Evolutionary conservation across 1,284 basidiomycete species (phyloP).

Genomic region (Caloboletus firmus): DNA sequence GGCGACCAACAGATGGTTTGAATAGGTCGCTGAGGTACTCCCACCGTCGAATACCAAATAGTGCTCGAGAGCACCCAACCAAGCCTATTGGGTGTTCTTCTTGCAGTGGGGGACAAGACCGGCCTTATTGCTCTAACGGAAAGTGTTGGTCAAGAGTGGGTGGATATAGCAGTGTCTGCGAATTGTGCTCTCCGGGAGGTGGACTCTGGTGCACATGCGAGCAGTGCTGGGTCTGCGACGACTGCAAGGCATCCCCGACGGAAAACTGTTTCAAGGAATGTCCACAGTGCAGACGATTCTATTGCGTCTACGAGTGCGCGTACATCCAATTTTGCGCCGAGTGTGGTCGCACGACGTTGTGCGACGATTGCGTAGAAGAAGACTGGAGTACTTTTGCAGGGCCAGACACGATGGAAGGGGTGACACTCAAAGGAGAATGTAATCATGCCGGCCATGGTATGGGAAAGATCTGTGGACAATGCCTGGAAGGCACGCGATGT

Average conservation of each 20-base stretch:
- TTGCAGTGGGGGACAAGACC: conserved; percentile 9
- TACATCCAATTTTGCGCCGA: conserved; percentile 24
- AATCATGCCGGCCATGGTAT: conserved; percentile 3
- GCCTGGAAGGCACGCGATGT: conserved; percentile 12
- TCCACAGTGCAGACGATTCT: conserved; percentile 17
- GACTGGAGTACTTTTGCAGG: conserved; percentile 8
- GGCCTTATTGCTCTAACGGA: conserved; percentile 15
- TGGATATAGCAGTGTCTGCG: conserved; percentile 15
- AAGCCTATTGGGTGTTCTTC: conserved; percentile 15
- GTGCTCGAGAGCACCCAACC: conserved; percentile 14
- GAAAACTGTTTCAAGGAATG: conserved; percentile 15
- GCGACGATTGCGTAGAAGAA: conserved; percentile 27
- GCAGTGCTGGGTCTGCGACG: conserved; percentile 24
- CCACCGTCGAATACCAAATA: neutral
- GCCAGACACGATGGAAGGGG: conserved; percentile 11
- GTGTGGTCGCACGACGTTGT: conserved; percentile 21
- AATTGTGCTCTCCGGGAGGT: conserved; percentile 16
- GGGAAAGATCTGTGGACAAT: conserved; percentile 15
- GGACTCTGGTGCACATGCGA: conserved; percentile 26
- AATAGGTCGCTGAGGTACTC: neutral
- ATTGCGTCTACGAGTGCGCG: conserved; percentile 19
- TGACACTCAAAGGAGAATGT: conserved; percentile 12
- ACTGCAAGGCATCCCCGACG: conserved; percentile 16
- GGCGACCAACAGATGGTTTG: conserved; percentile 12
- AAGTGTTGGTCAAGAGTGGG: conserved; percentile 22